phyloP scores from a whole-genome alignment of 495 filamentous ascomycete species.

The Aspergillus sclerotiicarbonarius region DNA sequence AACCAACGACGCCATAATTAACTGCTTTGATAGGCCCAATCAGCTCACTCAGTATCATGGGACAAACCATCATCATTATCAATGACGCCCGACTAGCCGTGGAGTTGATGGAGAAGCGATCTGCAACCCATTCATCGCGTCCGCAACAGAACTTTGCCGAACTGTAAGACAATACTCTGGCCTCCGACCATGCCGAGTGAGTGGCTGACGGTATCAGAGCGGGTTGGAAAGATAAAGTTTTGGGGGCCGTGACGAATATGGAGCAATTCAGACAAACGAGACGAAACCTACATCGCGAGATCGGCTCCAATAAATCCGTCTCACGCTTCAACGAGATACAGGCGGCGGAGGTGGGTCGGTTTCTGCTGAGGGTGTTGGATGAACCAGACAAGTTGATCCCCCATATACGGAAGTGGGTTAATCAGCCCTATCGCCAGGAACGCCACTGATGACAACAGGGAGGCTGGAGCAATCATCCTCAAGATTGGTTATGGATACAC shows the following conservation, averaged over 20 bases:
- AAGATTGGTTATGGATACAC: conserved; percentile 52
- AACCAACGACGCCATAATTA: background rate
- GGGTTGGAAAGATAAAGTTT: conserved; percentile 31
- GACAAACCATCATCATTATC: conserved; percentile 47
- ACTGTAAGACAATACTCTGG: conserved; percentile 21
- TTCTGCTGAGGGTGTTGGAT: conserved; percentile 40
- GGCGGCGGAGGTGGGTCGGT: conserved; percentile 38
- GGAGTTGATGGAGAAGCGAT: conserved; percentile 47
- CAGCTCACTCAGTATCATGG: conserved; percentile 48
- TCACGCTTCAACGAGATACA: conserved; percentile 37
- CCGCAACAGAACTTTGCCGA: conserved; percentile 34
- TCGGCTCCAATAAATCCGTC: conserved; percentile 26
- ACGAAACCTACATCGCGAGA: conserved; percentile 30
- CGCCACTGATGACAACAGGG: conserved; percentile 19
- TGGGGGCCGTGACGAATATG: conserved; percentile 34
- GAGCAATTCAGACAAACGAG: conserved; percentile 35
- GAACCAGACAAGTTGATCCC: conserved; percentile 30
- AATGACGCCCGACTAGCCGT: conserved; percentile 39
- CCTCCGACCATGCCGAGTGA: background rate
- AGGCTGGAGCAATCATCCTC: conserved; percentile 44
- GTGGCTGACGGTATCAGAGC: conserved; percentile 8
- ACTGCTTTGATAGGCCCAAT: conserved; percentile 30
- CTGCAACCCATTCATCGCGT: conserved; percentile 40
- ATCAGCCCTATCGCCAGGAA: background rate
- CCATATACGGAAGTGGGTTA: conserved; percentile 36